Percentiles rank a stretch among this genome's conserved stretches.
These are phyloP conservation scores for Penicillium mononematosum DNA, from an alignment of 495 filamentous ascomycete species.

Conservation along the genomic window DNA sequence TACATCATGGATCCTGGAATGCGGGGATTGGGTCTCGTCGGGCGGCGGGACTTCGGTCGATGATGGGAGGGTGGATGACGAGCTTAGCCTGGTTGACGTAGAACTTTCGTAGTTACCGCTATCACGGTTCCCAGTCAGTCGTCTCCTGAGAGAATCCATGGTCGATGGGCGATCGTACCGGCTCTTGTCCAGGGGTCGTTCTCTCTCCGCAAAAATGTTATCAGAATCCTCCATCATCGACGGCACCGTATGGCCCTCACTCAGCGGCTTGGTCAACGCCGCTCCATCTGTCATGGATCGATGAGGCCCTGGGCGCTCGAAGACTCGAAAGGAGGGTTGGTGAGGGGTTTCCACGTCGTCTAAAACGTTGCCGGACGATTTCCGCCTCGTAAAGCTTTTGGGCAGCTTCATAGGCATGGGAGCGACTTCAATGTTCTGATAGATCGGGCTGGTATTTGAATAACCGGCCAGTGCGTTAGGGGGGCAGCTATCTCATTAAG, in stretches of 20 bases:
- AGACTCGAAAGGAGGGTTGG: conserved; percentile 59
- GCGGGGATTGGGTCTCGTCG: conserved; percentile 53
- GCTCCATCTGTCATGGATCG: conserved; percentile 52
- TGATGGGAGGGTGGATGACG: conserved; percentile 70
- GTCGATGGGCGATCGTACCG: conserved; percentile 38
- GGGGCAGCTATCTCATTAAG: conserved; percentile 18
- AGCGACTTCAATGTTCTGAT: conserved; percentile 5
- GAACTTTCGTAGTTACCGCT: conserved; percentile 68
- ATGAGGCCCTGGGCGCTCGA: conserved; percentile 51
- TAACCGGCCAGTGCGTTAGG: conserved; percentile 2
- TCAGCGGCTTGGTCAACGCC: conserved; percentile 40
- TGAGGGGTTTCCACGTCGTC: conserved; percentile 53
- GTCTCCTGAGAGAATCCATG: conserved; percentile 24
- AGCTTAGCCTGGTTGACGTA: conserved; percentile 61
- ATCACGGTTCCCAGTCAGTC: conserved; percentile 46
- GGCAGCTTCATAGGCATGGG: conserved; percentile 69
- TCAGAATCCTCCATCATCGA: conserved; percentile 56
- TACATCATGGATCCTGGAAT: conserved; percentile 54
- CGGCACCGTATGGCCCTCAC: conserved; percentile 38
- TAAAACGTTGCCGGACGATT: conserved; percentile 63
- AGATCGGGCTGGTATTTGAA: background rate
- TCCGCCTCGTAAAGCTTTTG: conserved; percentile 63
- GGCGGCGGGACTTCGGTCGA: conserved; percentile 61
- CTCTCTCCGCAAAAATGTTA: conserved; percentile 41
- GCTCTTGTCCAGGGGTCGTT: conserved; percentile 36